phyloP scores from a whole-genome alignment of 148 eudicot genomes.

The Rhododendron molle region DNA sequence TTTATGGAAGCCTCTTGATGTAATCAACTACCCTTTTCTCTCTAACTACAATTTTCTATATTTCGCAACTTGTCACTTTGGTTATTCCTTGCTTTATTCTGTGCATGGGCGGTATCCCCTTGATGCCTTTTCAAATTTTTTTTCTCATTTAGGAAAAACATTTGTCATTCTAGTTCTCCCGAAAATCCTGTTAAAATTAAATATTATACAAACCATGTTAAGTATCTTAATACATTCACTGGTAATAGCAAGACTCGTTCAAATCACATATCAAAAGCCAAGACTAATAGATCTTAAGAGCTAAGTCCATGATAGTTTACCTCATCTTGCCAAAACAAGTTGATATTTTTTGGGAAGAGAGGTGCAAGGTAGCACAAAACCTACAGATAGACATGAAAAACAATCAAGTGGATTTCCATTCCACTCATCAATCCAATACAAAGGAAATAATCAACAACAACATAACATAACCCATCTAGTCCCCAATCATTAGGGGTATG shows the following conservation, averaged over 20 bases:
- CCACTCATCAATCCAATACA: neutral
- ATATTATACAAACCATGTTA: neutral
- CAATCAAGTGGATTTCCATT: constrained; percentile 2
- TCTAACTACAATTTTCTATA: neutral
- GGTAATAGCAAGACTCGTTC: neutral
- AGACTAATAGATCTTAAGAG: neutral
- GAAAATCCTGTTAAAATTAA: neutral
- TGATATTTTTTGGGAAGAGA: constrained; percentile 81
- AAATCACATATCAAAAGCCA: neutral
- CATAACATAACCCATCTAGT: no score
- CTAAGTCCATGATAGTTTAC: constrained; percentile 34
- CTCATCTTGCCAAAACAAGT: constrained; percentile 98
- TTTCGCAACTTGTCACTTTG: neutral
- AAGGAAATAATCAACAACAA: neutral
- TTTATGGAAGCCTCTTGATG: neutral
- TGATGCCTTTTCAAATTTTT: no score
- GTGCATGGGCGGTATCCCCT: no score
- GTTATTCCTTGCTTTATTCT: neutral
- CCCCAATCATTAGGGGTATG: no score
- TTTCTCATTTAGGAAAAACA: neutral
- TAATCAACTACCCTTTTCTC: neutral
- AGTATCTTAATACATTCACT: neutral
- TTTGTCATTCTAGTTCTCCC: neutral
- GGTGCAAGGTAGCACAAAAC: constrained; percentile 78
- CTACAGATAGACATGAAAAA: constrained; percentile 34